A percentile compares a stretch with the other conserved stretches of the same genome.
These are phyloP conservation scores for Chondrus crispus DNA, from an alignment of 23 red algal species.

Conservation along the genomic window DNA sequence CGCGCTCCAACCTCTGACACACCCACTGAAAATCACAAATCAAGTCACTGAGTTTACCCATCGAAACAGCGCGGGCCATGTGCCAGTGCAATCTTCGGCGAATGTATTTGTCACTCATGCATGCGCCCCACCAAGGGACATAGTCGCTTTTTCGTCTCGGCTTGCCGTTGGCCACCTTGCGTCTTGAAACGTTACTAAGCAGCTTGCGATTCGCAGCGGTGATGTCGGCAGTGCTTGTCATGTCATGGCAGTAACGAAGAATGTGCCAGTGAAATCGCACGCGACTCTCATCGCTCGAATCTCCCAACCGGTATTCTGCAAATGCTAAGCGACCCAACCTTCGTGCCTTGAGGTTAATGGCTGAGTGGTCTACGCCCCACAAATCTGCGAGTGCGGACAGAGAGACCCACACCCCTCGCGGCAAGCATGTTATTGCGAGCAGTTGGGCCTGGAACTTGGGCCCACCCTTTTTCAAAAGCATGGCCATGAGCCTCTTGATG, in stretches of 20 bases:
- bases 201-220: conserved; percentile 6
- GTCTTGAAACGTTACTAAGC: conserved; percentile 11
- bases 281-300: conserved; percentile 58
- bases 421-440: conserved; percentile 32
- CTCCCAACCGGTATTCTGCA: conserved; percentile 43
- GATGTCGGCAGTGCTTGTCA: not conserved
- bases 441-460: conserved; percentile 19
- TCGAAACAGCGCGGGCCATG: not conserved
- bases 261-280: conserved; percentile 57
- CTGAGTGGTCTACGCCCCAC: conserved; percentile 38
- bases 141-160: conserved; percentile 34
- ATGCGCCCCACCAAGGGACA: conserved; percentile 35
- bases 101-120: conserved; percentile 28
- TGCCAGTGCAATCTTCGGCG: conserved; percentile 51
- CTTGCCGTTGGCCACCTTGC: conserved; percentile 3
- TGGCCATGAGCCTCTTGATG: not conserved
- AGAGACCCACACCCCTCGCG: conserved; percentile 44
- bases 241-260: conserved; percentile 7
- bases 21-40: conserved; percentile 62
- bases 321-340: conserved; percentile 47
- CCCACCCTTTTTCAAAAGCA: conserved; percentile 32
- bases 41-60: conserved; percentile 26
- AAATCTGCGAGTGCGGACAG: conserved; percentile 48
- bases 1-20: conserved; percentile 24
- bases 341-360: conserved; percentile 43